Evolutionary conservation across 2,329 filamentous ascomycete genomes (phyloP), one percentile per base, ranked within the genome.

Genomic region (Aspergillus costaricaensis): DNA sequence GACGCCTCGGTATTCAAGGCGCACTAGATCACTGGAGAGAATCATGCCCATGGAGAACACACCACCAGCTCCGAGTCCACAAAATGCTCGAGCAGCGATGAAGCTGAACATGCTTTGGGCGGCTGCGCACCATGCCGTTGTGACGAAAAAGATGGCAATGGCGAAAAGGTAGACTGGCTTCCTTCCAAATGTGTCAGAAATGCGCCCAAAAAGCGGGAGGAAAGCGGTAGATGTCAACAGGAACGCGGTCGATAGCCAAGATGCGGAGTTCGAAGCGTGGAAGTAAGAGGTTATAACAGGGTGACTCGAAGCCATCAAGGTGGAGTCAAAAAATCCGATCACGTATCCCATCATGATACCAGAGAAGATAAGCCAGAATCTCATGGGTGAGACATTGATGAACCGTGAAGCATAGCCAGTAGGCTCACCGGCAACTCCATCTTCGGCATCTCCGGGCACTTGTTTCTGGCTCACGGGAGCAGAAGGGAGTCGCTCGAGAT

Each of bases 281-380:
- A 94, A 94, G 73, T 93, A 87, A 0, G 89, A 92, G 0, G 90
- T 92, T 62, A 94, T 92, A 59, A 91, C 89, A 0, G 91, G 90
- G 73, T 95, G 91, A 44, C 85, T 88, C 2, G 89, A 91, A 4
- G 90, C 90, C 90, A 94, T 92, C 65, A 94, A 84, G 4, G 90
- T 94, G 10, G 85, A 84, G 78, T 94, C 91, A 70, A 94, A 93
- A 72, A 82, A 86, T 8, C 74, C 77, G 57, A 81, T 74, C 63
- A 88, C 84, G 68, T 85, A 85, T 4, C 81, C 80, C n/a, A 82
- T 70, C 62, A 89, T 75, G 50, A 89, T 80, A 54, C 84, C 83
- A 5, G 76, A 66, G 70, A 89, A 90, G 58, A 89, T 84, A 62
- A 86, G 70, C 82, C 85, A 87, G 76, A 91, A 90, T 30, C 82